These are phyloP conservation scores for Meyerozyma smithsonii DNA, from an alignment of 1,139 yeast species.

Conservation along the genomic window DNA sequence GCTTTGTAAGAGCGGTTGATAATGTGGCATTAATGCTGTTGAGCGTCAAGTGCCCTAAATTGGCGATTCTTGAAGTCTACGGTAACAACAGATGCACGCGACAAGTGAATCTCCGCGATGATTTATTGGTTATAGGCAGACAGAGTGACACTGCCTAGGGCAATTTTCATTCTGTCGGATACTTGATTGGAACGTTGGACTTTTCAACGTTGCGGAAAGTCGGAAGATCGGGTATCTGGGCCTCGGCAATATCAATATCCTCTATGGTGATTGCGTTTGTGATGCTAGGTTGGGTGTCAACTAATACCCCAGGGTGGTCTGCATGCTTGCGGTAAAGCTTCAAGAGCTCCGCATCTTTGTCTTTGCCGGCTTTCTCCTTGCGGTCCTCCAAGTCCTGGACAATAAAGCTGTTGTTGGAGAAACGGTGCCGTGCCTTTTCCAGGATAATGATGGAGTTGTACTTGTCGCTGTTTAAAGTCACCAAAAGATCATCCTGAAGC, in stretches of 20 bases:
- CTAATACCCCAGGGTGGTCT: constrained; percentile 57
- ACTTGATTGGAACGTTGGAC: constrained; percentile 35
- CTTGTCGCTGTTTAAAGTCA: constrained; percentile 20
- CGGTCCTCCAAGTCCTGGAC: constrained; percentile 13
- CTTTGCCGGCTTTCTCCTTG: constrained; percentile 9
- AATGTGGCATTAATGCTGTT: constrained; percentile 54
- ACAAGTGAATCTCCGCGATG: constrained; percentile 47
- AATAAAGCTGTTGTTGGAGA: constrained; percentile 19
- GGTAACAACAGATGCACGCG: constrained; percentile 70
- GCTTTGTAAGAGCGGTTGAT: constrained; percentile 73
- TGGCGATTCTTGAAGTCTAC: constrained; percentile 68
- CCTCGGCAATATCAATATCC: constrained; percentile 16
- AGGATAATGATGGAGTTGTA: constrained; percentile 28
- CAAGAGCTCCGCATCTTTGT: constrained; percentile 25
- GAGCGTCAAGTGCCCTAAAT: constrained; percentile 52
- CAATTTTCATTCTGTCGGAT: constrained; percentile 27
- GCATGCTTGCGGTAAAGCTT: constrained; percentile 39
- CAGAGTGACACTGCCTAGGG: constrained; percentile 50
- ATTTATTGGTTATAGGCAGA: constrained; percentile 67
- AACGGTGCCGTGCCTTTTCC: constrained; percentile 18
- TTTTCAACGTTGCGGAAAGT: constrained; percentile 60
- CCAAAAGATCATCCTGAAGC: constrained; percentile 17
- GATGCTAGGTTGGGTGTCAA: constrained; percentile 51
- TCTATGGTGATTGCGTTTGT: constrained; percentile 40
- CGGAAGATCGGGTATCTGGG: constrained; percentile 43